Evolutionary conservation across 2,329 filamentous ascomycete species (phyloP).

Genomic region (Drechslerella stenobrocha): DNA sequence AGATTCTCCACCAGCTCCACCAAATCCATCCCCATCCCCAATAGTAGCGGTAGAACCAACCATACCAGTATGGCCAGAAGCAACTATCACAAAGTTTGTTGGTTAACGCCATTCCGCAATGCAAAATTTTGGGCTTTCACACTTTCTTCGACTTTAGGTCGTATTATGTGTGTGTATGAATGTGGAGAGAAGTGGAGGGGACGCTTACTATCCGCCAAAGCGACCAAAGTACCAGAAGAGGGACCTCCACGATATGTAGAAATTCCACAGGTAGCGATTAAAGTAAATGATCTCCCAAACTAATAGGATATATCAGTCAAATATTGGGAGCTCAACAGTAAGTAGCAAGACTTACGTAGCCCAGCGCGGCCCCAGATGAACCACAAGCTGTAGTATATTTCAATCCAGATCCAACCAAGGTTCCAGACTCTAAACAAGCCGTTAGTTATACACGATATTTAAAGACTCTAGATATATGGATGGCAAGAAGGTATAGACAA

Average conservation of each 20-base stretch:
- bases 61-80: conserved; percentile 47
- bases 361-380: conserved; percentile 45
- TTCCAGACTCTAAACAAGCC: conserved; percentile 29
- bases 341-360: conserved; percentile 12
- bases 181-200: too few species aligned
- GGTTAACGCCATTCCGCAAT: background rate
- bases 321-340: background rate
- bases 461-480: too few species aligned
- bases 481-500: background rate
- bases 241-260: conserved; percentile 36
- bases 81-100: conserved; percentile 16
- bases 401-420: conserved; percentile 45
- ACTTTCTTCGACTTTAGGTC: too few species aligned
- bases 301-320: too few species aligned
- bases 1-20: conserved; percentile 47
- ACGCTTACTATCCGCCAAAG: conserved; percentile 45
- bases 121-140: background rate
- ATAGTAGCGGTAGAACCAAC: conserved; percentile 46
- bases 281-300: conserved; percentile 42
- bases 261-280: conserved; percentile 39
- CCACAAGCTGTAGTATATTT: conserved; percentile 43
- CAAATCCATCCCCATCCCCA: conserved; percentile 45
- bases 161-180: too few species aligned
- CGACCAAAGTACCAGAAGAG: conserved; percentile 43
- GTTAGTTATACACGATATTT: background rate